phyloP scores from a whole-genome alignment of 768 basidiomycete genomes.

The Boletus eberwhitei region DNA sequence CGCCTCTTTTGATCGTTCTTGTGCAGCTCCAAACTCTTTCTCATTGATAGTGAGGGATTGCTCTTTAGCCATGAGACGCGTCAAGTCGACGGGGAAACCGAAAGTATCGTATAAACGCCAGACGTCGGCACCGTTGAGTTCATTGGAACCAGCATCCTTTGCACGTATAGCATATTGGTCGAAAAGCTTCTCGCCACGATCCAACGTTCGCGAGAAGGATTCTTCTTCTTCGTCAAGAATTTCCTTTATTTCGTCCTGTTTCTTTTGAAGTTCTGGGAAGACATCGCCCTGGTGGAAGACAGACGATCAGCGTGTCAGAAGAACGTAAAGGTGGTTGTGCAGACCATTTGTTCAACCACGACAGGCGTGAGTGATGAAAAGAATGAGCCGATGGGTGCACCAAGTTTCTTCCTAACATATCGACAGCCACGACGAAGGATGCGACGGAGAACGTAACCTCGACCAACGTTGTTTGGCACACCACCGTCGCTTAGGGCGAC shows the following conservation, averaged over 20 bases:
- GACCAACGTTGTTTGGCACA: constrained; percentile 91
- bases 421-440: constrained; percentile 93
- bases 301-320: constrained; percentile 7
- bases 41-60: constrained; percentile 81
- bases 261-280: constrained; percentile 92
- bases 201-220: constrained; percentile 95
- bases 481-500: constrained; percentile 97
- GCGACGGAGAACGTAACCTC: constrained; percentile 95
- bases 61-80: constrained; percentile 96
- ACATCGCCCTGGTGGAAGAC: constrained; percentile 56
- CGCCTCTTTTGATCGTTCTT: constrained; percentile 84
- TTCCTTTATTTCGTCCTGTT: constrained; percentile 81
- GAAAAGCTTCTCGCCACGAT: constrained; percentile 94
- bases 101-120: constrained; percentile 98
- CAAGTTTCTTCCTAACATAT: constrained; percentile 92
- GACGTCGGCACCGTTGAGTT: constrained; percentile 87
- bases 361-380: constrained; percentile 91
- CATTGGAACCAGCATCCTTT: constrained; percentile 53
- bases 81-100: constrained; percentile 96
- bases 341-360: constrained; percentile 84
- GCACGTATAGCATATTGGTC: constrained; percentile 79
- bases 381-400: constrained; percentile 88
- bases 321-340: constrained; percentile 15
- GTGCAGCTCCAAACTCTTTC: constrained; percentile 84
- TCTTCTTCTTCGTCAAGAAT: constrained; percentile 97